Evolutionary conservation across 78 protist genomes (phyloP), one percentile per base, ranked within the genome.

Genomic region (Anaeramoeba flamelloides): DNA sequence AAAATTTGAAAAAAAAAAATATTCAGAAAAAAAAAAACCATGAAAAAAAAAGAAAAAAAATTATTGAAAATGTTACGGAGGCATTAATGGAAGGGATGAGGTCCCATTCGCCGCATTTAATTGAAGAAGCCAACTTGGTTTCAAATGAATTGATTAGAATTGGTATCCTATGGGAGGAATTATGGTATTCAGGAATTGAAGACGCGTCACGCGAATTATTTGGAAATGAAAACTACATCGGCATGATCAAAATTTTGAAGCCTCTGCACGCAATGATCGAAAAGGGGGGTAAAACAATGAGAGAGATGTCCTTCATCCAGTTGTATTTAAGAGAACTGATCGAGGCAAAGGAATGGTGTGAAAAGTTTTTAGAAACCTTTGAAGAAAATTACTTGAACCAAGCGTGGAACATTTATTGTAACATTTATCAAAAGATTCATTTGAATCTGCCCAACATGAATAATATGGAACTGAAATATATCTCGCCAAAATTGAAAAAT

Each of bases 181-280:
- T 87, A 92, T 96, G 99, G 99, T 90, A 90, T 81, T 97, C 93
- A 83, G 96, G 94, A 26, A 39, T 96, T 3, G 99, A 96, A 80
- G 97, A 94, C 82, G 97, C 98, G 1, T 80, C 90, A 3, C 82
- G 95, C n/a, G 88, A 84, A 69, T 93, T 86, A 87, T 94, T 92
- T 74, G 96, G 89, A 1, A 93, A 92, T 1, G 82, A 86, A 53
- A 81, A 94, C 85, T 76, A 87, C 76, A 30, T n/a, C 36, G 97
- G 88, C 40, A 92, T 92, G 95, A 77, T 88, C n/a, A 86, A 8
- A 8, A 8, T 36, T 12, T 8, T 79, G 26, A 30, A n/a, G 17
- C 40, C 17, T 8, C 81, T 36, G 69, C 76, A 83, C 76, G n/a
- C n/a, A n/a, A n/a, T n/a, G n/a, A n/a, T n/a, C n/a, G n/a, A n/a